Evolutionary conservation across 2,329 filamentous ascomycete genomes (phyloP), one percentile per base, ranked within the genome.

Genomic region (Triangularia verruculosa): DNA sequence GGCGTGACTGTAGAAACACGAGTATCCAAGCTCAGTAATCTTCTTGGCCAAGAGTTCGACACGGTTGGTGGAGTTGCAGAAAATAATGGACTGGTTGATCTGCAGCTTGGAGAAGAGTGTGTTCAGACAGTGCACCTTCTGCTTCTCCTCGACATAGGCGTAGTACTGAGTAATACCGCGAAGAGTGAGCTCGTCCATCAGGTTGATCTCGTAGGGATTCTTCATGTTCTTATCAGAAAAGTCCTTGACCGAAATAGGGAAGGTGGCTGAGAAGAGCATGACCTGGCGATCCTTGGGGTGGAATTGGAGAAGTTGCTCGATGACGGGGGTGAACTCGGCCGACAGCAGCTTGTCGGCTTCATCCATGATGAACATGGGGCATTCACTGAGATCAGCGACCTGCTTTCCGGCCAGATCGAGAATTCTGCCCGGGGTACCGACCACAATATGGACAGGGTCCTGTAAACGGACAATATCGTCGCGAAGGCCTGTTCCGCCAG

Each of bases 71-170:
- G 95, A 99, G 79, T 99, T 99, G 81, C 95, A 99, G 82, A 99
- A 99, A 76, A 99, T 99, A 81, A 99, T 99, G 67, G 96, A 99
- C 82, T 99, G 95, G 80, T 99, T 99, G 81, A 99, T 99, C 79
- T 99, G 94, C 15, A 99, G 87, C 79, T 97, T 97, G 71, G 93
- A 97, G 83, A 99, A 99, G 68, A 99, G 89, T 0, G 95, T 99
- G 82, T 99, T 99, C 69, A 99, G 81, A 77, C 95, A 99, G 80
- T 99, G 96, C 20, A 99, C 95, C 80, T 99, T 99, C 76, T 97
- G 92, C 81, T 97, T 97, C 80, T 99, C 95, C 78, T 99, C 95
- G 59, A 99, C 96, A 71, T 98, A 99, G 51, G 95, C 95, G 74
- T 99, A 99, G 81, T 98, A 99, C 76, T 99, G 95, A 0, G 95